These are phyloP conservation scores for Juglanconis sp. DNA, from an alignment of 2,329 filamentous ascomycete genomes.

Conservation along the genomic window DNA sequence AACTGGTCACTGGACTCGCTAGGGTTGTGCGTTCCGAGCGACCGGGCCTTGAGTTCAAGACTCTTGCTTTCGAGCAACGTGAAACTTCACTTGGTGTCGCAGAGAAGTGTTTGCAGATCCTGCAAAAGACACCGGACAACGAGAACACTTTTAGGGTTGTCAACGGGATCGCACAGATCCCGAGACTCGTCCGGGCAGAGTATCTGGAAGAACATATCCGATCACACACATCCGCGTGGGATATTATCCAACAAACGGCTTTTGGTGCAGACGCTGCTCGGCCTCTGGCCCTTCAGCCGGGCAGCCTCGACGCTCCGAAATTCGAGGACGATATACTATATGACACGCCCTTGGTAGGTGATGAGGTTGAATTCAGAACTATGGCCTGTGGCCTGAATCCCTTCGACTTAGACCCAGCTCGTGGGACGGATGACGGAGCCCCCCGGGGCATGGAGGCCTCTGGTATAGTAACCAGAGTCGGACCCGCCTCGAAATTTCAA, in stretches of 20 bases:
- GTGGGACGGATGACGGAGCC: constrained; percentile 15
- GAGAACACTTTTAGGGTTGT: too few relatives aligned
- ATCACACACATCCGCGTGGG: too few relatives aligned
- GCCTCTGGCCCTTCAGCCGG: constrained; percentile 12
- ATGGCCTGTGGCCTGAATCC: constrained; percentile 21
- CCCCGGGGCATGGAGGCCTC: constrained; percentile 19
- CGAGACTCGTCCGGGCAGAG: too few relatives aligned
- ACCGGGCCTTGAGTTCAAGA: too few relatives aligned
- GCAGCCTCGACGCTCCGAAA: constrained; percentile 21
- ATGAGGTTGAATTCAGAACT: constrained; percentile 24
- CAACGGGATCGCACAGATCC: too few relatives aligned
- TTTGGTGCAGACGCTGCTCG: constrained; percentile 3
- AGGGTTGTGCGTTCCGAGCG: too few relatives aligned
- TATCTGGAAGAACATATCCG: too few relatives aligned
- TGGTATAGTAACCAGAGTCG: constrained; percentile 22
- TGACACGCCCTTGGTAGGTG: constrained; percentile 9
- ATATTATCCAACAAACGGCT: constrained; percentile 21
- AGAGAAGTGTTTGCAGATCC: too few relatives aligned
- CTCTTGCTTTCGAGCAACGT: too few relatives aligned
- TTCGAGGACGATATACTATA: constrained; percentile 21
- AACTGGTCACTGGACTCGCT: too few relatives aligned
- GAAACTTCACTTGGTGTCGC: too few relatives aligned
- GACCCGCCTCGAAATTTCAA: constrained; percentile 15
- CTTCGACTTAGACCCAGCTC: constrained; percentile 18
- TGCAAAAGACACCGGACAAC: too few relatives aligned